Conservation (phyloP, 1,139 yeast genomes). For the Hemisphaericaspora xylofermentans region DNA sequence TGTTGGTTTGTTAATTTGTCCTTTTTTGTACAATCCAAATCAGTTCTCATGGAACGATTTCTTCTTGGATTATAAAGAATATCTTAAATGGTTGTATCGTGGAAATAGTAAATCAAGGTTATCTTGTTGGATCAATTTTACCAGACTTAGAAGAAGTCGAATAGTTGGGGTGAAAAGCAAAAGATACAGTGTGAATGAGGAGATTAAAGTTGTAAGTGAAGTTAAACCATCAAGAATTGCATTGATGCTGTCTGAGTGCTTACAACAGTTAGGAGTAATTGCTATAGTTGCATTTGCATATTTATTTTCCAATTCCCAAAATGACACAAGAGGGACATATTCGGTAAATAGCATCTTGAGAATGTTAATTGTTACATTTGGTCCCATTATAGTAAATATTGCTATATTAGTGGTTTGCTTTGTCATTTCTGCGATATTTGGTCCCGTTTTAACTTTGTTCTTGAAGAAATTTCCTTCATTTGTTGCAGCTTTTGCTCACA, state of each 20-base stretch:
- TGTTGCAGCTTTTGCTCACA: conserved; percentile 45
- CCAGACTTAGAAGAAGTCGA: conserved; percentile 39
- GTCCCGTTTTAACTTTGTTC: conserved; percentile 44
- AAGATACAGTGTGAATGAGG: conserved; percentile 19
- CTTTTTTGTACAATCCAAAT: conserved; percentile 52
- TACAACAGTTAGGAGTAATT: conserved; percentile 29
- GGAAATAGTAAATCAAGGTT: conserved; percentile 36
- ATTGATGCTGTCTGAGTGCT: conserved; percentile 30
- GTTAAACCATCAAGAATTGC: conserved; percentile 41
- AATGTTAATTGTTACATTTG: conserved; percentile 39
- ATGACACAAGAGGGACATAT: conserved; percentile 26
- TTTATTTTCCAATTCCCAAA: conserved; percentile 46
- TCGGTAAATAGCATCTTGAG: conserved; percentile 40
- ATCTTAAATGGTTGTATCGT: conserved; percentile 43
- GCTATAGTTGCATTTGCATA: conserved; percentile 38
- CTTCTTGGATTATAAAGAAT: conserved; percentile 46
- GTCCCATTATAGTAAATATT: conserved; percentile 50
- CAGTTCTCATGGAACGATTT: conserved; percentile 51
- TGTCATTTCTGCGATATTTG: conserved; percentile 40
- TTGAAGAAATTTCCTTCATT: conserved; percentile 41
- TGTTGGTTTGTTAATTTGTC: conserved; percentile 44
- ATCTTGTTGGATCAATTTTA: conserved; percentile 44
- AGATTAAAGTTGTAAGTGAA: conserved; percentile 28
- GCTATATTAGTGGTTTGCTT: conserved; percentile 38
- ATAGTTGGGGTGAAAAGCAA: conserved; percentile 44